Percentiles rank a stretch among this genome's conserved stretches.
Evolutionary conservation across 257 asterid genomes (phyloP).

Genomic region (Cynanchum wilfordii): DNA sequence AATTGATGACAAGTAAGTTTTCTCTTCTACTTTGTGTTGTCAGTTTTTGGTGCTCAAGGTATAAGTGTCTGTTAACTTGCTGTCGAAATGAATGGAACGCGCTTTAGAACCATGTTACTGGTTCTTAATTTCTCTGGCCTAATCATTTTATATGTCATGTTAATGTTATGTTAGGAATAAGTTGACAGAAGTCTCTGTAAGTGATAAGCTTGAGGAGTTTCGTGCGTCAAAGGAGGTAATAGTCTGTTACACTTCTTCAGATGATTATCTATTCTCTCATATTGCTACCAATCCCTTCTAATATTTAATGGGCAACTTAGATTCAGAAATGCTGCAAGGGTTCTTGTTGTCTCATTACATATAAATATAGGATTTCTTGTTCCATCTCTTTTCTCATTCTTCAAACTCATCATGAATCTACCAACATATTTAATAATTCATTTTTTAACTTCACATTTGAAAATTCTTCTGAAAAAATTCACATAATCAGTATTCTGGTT

Average conservation of each 20-base stretch:
- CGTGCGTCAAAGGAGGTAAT: slow-evolving; percentile 96
- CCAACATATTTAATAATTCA: neutral
- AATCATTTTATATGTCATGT: neutral
- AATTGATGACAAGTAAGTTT: slow-evolving; percentile 45
- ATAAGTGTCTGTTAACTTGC: too few species aligned
- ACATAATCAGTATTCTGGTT: neutral
- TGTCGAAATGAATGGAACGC: neutral
- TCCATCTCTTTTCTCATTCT: neutral
- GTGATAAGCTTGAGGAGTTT: slow-evolving; percentile 91
- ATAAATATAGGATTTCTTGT: neutral
- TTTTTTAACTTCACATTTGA: neutral
- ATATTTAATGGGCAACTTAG: neutral
- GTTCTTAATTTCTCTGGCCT: neutral
- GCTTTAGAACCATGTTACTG: neutral
- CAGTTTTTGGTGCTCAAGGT: neutral
- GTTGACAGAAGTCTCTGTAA: slow-evolving; percentile 83
- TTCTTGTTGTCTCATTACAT: neutral
- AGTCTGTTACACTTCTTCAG: neutral
- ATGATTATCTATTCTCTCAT: neutral
- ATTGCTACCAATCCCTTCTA: neutral
- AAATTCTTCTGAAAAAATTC: neutral
- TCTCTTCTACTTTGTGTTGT: neutral
- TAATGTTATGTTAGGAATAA: slow-evolving; percentile 23
- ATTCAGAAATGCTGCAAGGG: neutral
- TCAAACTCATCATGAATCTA: neutral